phyloP scores from a whole-genome alignment of 2,329 filamentous ascomycete species.

The Colletotrichum musae region DNA sequence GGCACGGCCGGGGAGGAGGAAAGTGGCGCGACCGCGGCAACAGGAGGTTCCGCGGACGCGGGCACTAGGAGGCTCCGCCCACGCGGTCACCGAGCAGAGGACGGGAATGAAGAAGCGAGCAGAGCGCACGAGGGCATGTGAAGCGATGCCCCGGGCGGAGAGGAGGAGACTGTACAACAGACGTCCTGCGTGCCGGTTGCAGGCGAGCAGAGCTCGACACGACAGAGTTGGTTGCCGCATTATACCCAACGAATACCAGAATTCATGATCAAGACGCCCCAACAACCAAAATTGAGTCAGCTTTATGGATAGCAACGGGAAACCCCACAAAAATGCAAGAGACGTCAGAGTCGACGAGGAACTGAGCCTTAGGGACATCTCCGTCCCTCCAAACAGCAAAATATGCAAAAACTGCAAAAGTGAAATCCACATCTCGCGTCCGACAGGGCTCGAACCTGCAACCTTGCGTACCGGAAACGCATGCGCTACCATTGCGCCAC shows the following conservation, averaged over 20 bases:
- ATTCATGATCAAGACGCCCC: neutral
- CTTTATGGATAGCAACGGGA: neutral
- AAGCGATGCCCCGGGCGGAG: neutral
- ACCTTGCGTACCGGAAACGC: conserved; percentile 11
- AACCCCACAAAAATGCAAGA: neutral
- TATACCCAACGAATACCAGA: conserved; percentile 16
- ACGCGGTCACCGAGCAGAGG: conserved; percentile 29
- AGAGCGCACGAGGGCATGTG: neutral
- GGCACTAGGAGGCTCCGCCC: conserved; percentile 49
- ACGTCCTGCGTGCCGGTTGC: neutral
- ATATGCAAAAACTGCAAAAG: neutral
- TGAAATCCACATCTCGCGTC: neutral
- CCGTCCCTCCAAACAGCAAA: neutral
- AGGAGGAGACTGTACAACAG: neutral
- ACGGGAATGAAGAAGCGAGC: too few relatives aligned
- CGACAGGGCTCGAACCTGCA: conserved; percentile 25
- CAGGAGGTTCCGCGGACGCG: conserved; percentile 52
- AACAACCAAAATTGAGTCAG: too few relatives aligned
- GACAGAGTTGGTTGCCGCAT: neutral
- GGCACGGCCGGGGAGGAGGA: conserved; percentile 47
- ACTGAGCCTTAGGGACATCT: neutral
- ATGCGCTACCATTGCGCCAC: conserved; percentile 15
- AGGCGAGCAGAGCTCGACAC: neutral
- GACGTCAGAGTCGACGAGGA: neutral
- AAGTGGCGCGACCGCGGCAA: conserved; percentile 52